A percentile compares a stretch with the other conserved stretches of the same genome.
phyloP scores from a whole-genome alignment of 2,329 filamentous ascomycete species.

The Colletotrichum sp. region DNA sequence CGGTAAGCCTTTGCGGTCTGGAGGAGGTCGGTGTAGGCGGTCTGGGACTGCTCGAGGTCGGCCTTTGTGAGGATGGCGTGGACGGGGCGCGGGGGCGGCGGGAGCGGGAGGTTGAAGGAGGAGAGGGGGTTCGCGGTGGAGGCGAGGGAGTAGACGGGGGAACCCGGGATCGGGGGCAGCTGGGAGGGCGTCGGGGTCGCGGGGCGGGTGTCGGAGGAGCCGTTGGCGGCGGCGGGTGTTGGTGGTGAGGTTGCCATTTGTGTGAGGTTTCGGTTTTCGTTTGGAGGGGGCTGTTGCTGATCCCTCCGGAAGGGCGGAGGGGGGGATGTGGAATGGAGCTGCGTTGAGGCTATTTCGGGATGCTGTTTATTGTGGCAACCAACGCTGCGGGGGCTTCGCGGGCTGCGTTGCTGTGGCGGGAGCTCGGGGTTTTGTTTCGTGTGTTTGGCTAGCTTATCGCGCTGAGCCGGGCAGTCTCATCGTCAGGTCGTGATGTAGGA shows the following conservation, averaged over 20 bases:
- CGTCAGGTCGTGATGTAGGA: neutral
- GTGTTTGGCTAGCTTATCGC: neutral
- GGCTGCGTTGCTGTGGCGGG: neutral
- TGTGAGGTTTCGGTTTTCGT: neutral
- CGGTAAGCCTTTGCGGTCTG: slow-evolving; percentile 69
- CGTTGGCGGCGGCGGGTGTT: slow-evolving; percentile 24
- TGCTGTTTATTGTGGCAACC: neutral
- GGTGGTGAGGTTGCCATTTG: neutral
- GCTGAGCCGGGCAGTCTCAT: neutral
- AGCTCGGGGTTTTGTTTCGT: neutral
- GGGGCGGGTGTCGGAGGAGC: slow-evolving; percentile 38
- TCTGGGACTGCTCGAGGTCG: slow-evolving; percentile 68
- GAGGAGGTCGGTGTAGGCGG: slow-evolving; percentile 67
- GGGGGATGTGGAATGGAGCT: neutral
- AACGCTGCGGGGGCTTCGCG: neutral
- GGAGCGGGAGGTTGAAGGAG: slow-evolving; percentile 62
- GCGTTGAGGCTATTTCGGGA: neutral
- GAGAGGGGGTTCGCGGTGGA: slow-evolving; percentile 67
- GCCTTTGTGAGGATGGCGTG: slow-evolving; percentile 66
- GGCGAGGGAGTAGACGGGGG: slow-evolving; percentile 67
- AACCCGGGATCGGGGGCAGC: slow-evolving; percentile 65
- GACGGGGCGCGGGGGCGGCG: slow-evolving; percentile 62
- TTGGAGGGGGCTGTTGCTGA: neutral
- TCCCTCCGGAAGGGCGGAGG: neutral
- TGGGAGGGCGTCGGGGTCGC: slow-evolving; percentile 55